Percentiles rank a stretch among this genome's conserved stretches.
phyloP scores from a whole-genome alignment of 2,329 filamentous ascomycete genomes.

The Phoma sp. region DNA sequence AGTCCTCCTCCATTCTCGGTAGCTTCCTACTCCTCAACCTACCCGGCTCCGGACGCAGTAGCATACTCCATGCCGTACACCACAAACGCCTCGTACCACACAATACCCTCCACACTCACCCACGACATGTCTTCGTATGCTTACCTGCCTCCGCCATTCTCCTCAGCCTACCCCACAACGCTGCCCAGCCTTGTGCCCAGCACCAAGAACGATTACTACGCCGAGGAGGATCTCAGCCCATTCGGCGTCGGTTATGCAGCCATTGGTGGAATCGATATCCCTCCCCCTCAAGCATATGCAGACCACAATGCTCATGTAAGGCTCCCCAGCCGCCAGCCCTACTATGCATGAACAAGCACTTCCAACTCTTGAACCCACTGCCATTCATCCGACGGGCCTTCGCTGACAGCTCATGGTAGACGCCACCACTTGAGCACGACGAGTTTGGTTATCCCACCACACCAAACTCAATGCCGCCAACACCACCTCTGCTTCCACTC shows the following conservation, averaged over 20 bases:
- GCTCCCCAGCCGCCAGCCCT: slow-evolving; percentile 54
- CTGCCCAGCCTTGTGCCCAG: slow-evolving; percentile 66
- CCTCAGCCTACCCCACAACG: slow-evolving; percentile 58
- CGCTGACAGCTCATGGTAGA: slow-evolving; percentile 60
- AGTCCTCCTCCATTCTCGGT: slow-evolving; percentile 70
- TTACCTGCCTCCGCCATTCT: slow-evolving; percentile 60
- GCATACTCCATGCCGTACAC: slow-evolving; percentile 64
- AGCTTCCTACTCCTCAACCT: slow-evolving; percentile 66
- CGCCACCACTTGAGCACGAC: slow-evolving; percentile 75
- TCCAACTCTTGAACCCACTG: slow-evolving; percentile 34
- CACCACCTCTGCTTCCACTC: slow-evolving; percentile 60
- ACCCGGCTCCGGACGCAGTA: slow-evolving; percentile 70
- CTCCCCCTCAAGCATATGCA: slow-evolving; percentile 67
- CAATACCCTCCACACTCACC: slow-evolving; percentile 46
- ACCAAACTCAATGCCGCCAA: slow-evolving; percentile 75
- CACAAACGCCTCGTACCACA: slow-evolving; percentile 48
- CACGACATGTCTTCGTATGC: slow-evolving; percentile 57
- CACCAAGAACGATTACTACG: slow-evolving; percentile 71
- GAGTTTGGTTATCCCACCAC: slow-evolving; percentile 64
- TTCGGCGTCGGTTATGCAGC: slow-evolving; percentile 74
- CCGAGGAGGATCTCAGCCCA: slow-evolving; percentile 66
- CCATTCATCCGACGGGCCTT: slow-evolving; percentile 38
- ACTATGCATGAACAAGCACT: slow-evolving; percentile 45
- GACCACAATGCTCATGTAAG: slow-evolving; percentile 77
- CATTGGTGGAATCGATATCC: slow-evolving; percentile 68